These are phyloP conservation scores for Dictyostelium purpureum DNA, from an alignment of 78 protist species.

Conservation along the genomic window DNA sequence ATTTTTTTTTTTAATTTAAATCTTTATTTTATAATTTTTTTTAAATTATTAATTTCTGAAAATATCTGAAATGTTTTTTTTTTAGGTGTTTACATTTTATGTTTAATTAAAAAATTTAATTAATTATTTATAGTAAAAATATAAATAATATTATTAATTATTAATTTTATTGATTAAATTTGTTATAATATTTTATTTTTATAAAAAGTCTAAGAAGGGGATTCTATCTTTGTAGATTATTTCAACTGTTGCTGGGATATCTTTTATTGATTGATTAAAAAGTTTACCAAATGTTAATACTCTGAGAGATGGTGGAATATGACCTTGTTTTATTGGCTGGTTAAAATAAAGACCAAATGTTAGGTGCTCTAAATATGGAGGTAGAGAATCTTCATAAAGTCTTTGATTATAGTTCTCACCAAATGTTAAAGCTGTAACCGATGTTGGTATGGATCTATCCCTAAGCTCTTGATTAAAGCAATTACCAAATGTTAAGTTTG, in stretches of 20 bases:
- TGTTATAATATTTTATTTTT: not conserved
- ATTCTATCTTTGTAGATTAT: not conserved
- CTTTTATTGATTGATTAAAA: not conserved
- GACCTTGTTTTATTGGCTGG: too few species aligned
- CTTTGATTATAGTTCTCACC: not conserved
- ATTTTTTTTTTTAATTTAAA: too few species aligned
- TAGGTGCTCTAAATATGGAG: too few species aligned
- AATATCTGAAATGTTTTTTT: too few species aligned
- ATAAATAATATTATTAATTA: too few species aligned
- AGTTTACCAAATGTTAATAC: not conserved
- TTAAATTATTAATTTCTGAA: too few species aligned
- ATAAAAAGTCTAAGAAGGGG: not conserved
- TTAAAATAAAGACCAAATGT: too few species aligned
- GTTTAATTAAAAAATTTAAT: too few species aligned
- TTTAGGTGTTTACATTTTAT: too few species aligned
- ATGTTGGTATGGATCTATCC: not conserved
- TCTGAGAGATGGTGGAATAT: not conserved
- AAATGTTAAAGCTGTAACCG: not conserved
- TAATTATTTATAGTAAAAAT: too few species aligned
- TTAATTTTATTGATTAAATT: not conserved
- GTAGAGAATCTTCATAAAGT: not conserved
- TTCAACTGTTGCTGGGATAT: not conserved
- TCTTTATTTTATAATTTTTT: too few species aligned
- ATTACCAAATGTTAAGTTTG: not conserved
- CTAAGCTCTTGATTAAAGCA: not conserved